These are phyloP conservation scores for Flaveria sonorensis DNA, from an alignment of 129 eudicot genomes.

Conservation along the genomic window DNA sequence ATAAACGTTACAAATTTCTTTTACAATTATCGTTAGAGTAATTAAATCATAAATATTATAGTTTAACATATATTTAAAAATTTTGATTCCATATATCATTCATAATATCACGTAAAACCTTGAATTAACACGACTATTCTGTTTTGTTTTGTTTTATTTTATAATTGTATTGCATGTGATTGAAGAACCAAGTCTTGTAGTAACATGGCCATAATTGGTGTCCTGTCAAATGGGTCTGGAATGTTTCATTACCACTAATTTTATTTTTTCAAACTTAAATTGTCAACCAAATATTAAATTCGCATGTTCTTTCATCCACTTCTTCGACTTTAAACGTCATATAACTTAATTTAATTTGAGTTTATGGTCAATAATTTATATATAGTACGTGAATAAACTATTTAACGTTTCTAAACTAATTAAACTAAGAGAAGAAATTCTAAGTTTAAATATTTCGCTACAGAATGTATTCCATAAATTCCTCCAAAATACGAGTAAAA, in stretches of 20 bases:
- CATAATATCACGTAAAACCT: neutral
- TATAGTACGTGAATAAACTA: neutral
- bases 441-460: too few relatives aligned
- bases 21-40: too few relatives aligned
- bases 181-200: slow-evolving; percentile 1
- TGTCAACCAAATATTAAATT: slow-evolving; percentile 11
- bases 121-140: too few relatives aligned
- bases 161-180: slow-evolving; percentile 7
- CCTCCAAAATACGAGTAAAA: too few relatives aligned
- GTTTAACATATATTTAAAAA: neutral
- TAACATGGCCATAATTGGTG: slow-evolving; percentile 32
- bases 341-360: too few relatives aligned
- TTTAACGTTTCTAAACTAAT: neutral
- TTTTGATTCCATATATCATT: neutral
- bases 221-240: slow-evolving; percentile 12
- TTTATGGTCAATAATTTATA: too few relatives aligned
- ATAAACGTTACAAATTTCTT: too few relatives aligned
- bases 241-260: neutral
- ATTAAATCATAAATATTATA: too few relatives aligned
- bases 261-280: neutral
- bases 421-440: too few relatives aligned
- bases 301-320: neutral
- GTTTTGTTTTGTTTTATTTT: neutral
- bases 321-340: slow-evolving; percentile 12
- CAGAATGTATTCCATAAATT: too few relatives aligned